Evolutionary conservation across 1,284 basidiomycete genomes (phyloP), one percentile per base, ranked within the genome.

Genomic region (Boletus semigastroideus): DNA sequence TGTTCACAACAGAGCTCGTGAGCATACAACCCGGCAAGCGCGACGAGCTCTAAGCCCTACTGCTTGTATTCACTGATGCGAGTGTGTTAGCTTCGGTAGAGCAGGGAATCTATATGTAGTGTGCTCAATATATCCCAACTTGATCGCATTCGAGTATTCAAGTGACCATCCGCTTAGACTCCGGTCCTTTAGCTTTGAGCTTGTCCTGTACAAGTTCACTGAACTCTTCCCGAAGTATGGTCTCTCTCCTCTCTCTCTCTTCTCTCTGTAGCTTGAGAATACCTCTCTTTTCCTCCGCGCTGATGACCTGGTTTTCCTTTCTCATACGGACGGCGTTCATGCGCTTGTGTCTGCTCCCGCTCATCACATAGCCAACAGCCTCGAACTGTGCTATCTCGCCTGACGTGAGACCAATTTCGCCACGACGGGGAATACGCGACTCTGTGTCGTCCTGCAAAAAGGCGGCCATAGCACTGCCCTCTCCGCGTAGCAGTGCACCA

Each of bases 291-390:
- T 99, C 96, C 74, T 98, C 96, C 1, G 95, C 94, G 61, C 88
- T 93, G 68, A 98, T 96, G 55, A 99, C 94, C 74, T 99, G 96
- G 74, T 98, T 97, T 78, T 99, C 96, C 79, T 98, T 97, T 63
- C 96, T 78, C 83, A 98, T 90, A 55, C 97, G 88, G 36, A 99
- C 96, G 0, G 95, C 97, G 62, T 96, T 98, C 95, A 98, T 98
- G 66, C 91, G 80, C 57, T 86, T 79, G 70, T 99, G 95, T 51
- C 96, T 78, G 65, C 86, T 91, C 40, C 96, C 96, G 63, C 90
- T 94, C 97, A 99, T 99, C 51, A 99, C 96, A 70, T 96, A 99
- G n/a, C 96, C 96, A 16, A 89, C 89, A 36, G 76, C 65, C 74
- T 99, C 96, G 72, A 82, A 98, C 62, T 79, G 71, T 19, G 89